Conservation (phyloP, 1,139 yeast genomes). For the Yamadazyma sp. region DNA sequence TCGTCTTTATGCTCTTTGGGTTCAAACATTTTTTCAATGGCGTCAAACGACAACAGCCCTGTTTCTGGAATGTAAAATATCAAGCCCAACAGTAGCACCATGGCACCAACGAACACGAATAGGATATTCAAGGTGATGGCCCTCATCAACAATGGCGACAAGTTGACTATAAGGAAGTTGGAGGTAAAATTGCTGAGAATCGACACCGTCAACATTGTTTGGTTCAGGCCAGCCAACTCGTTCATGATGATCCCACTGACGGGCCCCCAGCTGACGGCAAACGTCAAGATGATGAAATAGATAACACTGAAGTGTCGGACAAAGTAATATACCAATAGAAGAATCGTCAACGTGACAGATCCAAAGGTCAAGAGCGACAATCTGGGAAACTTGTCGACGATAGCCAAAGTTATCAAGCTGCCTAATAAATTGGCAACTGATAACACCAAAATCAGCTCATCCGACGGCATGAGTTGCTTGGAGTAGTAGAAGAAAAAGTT, state of each 20-base stretch:
- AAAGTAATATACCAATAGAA: slow-evolving; percentile 8
- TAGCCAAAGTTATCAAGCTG: slow-evolving; percentile 8
- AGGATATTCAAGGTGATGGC: slow-evolving; percentile 14
- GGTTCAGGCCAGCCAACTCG: slow-evolving; percentile 22
- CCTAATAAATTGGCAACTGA: slow-evolving; percentile 14
- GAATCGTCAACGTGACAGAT: slow-evolving; percentile 3
- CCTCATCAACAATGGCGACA: slow-evolving; percentile 24
- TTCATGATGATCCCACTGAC: slow-evolving; percentile 27
- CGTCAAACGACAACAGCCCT: slow-evolving; percentile 5
- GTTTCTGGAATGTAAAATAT: slow-evolving; percentile 17
- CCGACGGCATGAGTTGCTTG: slow-evolving; percentile 19
- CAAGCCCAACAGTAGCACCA: slow-evolving; percentile 19
- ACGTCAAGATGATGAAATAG: slow-evolving; percentile 20
- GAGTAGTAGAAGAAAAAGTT: slow-evolving; percentile 36
- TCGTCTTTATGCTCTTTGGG: background rate
- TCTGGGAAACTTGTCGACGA: slow-evolving; percentile 9
- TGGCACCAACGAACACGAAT: slow-evolving; percentile 20
- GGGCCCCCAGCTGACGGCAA: slow-evolving; percentile 38
- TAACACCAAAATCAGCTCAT: slow-evolving; percentile 7
- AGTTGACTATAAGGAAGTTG: slow-evolving; percentile 25
- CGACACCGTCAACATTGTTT: slow-evolving; percentile 22
- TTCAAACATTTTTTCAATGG: slow-evolving; percentile 8
- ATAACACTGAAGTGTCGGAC: slow-evolving; percentile 13
- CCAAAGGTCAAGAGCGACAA: slow-evolving; percentile 11
- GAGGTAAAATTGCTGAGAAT: slow-evolving; percentile 24